phyloP scores from a whole-genome alignment of 352 stramenopile species.

The Salisapilia sapeloensis region DNA sequence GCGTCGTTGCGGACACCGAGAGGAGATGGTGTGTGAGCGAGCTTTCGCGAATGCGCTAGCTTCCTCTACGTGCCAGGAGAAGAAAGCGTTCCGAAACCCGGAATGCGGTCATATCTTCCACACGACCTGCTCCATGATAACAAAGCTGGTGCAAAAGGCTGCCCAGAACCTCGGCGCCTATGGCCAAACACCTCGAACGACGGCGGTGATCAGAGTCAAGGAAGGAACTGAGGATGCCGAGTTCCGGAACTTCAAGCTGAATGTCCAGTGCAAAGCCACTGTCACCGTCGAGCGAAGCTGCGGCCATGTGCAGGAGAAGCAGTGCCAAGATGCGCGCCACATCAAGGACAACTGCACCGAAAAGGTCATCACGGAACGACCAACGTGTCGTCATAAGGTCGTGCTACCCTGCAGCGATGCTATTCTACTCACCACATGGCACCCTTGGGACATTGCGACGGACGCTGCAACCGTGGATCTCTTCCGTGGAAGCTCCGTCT shows the following conservation, averaged over 20 bases:
- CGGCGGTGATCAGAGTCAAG: slow-evolving; percentile 13
- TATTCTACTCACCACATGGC: slow-evolving; percentile 13
- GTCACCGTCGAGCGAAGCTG: slow-evolving; percentile 19
- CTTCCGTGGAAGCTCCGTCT: slow-evolving; percentile 13
- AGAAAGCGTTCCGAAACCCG: slow-evolving; percentile 27
- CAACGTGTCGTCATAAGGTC: slow-evolving; percentile 26
- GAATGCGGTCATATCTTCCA: slow-evolving; percentile 48
- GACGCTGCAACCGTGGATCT: slow-evolving; percentile 4
- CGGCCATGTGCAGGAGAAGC: slow-evolving; percentile 19
- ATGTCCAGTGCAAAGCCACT: slow-evolving; percentile 14
- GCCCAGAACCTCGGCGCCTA: too few relatives aligned
- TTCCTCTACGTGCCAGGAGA: slow-evolving; percentile 22
- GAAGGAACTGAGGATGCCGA: slow-evolving; percentile 9
- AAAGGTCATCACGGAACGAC: slow-evolving; percentile 9
- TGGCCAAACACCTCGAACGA: slow-evolving; percentile 5
- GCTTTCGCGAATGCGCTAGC: slow-evolving; percentile 46
- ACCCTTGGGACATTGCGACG: slow-evolving; percentile 16
- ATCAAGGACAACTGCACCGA: slow-evolving; percentile 13
- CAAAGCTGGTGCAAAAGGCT: slow-evolving; percentile 3
- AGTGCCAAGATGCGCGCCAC: slow-evolving; percentile 27
- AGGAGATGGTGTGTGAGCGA: slow-evolving; percentile 30
- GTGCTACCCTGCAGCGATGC: slow-evolving; percentile 18
- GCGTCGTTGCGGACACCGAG: slow-evolving; percentile 38
- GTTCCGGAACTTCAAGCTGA: slow-evolving; percentile 23
- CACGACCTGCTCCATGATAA: slow-evolving; percentile 45